Percentiles rank a stretch among this genome's conserved stretches.
phyloP scores from a whole-genome alignment of 2,329 filamentous ascomycete species.

The Fusarium goolgardi region DNA sequence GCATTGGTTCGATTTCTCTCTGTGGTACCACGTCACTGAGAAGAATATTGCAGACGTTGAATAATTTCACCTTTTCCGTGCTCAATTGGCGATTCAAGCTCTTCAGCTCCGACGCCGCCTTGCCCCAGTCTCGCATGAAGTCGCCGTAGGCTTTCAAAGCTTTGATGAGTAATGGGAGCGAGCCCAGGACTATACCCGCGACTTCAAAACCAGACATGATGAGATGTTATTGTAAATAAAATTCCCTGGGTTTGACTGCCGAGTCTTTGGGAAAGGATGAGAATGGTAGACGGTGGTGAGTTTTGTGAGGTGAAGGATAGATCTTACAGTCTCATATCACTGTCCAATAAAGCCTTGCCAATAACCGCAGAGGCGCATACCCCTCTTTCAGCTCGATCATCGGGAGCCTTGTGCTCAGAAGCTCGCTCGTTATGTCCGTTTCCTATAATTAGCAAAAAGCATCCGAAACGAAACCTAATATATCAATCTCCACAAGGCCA shows the following conservation, averaged over 20 bases:
- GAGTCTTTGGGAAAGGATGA: accelerated
- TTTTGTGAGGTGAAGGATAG: not conserved
- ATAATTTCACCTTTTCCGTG: conserved; percentile 45
- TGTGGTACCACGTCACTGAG: conserved; percentile 43
- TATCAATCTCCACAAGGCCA: accelerated
- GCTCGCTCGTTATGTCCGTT: accelerated
- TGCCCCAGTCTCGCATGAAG: conserved; percentile 36
- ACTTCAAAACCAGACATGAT: conserved; percentile 43
- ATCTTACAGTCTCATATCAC: not conserved
- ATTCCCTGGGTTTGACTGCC: accelerated
- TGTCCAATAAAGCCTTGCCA: conserved; percentile 1
- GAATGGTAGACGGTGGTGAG: not conserved
- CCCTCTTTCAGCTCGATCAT: conserved; percentile 2
- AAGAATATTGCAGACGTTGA: conserved; percentile 49
- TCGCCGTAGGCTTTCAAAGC: conserved; percentile 37
- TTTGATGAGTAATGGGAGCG: conserved; percentile 32
- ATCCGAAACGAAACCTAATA: accelerated
- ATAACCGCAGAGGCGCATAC: not conserved
- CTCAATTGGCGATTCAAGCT: conserved; percentile 41
- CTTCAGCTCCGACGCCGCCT: conserved; percentile 38
- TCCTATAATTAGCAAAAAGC: accelerated
- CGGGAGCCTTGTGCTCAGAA: not conserved
- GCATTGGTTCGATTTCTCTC: conserved; percentile 46
- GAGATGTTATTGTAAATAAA: accelerated
- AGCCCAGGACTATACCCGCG: conserved; percentile 40